These are phyloP conservation scores for Sporisorium exsertum DNA, from an alignment of 1,284 basidiomycete genomes.

Conservation along the genomic window DNA sequence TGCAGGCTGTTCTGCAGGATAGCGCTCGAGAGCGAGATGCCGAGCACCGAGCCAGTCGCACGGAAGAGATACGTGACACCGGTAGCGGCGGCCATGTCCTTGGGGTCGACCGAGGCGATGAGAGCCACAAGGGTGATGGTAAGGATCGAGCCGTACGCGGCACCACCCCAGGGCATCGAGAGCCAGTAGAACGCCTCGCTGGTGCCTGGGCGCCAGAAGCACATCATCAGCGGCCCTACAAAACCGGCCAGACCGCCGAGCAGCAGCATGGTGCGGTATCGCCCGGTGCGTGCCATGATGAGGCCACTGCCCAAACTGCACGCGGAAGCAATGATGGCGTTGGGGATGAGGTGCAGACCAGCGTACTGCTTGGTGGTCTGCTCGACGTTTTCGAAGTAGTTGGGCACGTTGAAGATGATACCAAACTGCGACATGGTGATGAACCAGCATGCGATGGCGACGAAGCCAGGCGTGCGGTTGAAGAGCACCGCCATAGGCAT, in stretches of 20 bases:
- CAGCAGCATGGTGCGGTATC: constrained; percentile 68
- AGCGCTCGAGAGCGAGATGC: constrained; percentile 69
- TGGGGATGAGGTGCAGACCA: constrained; percentile 69
- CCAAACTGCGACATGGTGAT: constrained; percentile 70
- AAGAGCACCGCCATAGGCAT: constrained; percentile 70
- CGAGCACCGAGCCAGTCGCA: constrained; percentile 69
- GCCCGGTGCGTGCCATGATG: constrained; percentile 69
- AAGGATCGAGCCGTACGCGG: constrained; percentile 67
- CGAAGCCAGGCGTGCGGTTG: constrained; percentile 69
- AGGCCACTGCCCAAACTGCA: constrained; percentile 70
- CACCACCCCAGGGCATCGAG: constrained; percentile 67
- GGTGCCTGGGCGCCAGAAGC: constrained; percentile 68
- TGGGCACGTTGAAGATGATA: constrained; percentile 69
- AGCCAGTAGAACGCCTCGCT: constrained; percentile 67
- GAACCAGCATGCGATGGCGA: constrained; percentile 70
- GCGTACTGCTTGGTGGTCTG: constrained; percentile 67
- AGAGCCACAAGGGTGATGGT: constrained; percentile 70
- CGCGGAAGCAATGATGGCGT: constrained; percentile 68
- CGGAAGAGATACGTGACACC: constrained; percentile 70
- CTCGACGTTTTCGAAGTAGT: constrained; percentile 70
- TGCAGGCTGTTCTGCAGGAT: constrained; percentile 70
- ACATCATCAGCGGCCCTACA: constrained; percentile 69
- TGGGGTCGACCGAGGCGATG: constrained; percentile 69
- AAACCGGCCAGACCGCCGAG: constrained; percentile 64
- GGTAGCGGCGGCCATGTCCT: constrained; percentile 69